Conservation (phyloP, 352 stramenopile genomes). For the Pilasporangium apinafurcum region DNA sequence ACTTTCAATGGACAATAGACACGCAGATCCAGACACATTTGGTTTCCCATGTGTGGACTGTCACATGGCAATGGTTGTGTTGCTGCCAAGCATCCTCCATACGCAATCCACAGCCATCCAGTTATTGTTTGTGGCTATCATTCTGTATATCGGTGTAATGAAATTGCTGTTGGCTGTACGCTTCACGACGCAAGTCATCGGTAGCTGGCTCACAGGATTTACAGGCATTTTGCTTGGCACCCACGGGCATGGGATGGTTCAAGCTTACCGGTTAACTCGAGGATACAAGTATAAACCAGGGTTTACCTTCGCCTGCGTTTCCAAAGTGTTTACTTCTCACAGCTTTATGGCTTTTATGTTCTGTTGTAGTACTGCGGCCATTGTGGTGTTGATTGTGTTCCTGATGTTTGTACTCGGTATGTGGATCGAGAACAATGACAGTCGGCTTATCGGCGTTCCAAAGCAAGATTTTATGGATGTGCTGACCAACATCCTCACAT, state of each 20-base stretch:
- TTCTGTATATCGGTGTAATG: constrained; percentile 23
- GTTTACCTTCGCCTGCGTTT: too few species aligned
- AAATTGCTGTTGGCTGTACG: constrained; percentile 35
- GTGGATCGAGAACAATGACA: constrained; percentile 79
- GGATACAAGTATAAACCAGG: constrained; percentile 52
- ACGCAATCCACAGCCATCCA: constrained; percentile 19
- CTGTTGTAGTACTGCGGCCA: constrained; percentile 25
- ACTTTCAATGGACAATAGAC: constrained; percentile 15
- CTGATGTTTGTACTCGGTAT: constrained; percentile 42
- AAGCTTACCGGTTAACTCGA: constrained; percentile 33
- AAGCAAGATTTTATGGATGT: constrained; percentile 62
- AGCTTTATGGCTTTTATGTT: background rate
- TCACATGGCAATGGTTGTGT: constrained; percentile 69
- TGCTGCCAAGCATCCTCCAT: constrained; percentile 48
- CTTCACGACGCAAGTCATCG: constrained; percentile 53
- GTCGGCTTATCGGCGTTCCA: constrained; percentile 45
- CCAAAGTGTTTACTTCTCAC: background rate
- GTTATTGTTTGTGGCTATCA: constrained; percentile 8
- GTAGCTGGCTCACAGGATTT: constrained; percentile 55
- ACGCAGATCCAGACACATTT: constrained; percentile 6
- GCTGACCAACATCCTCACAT: constrained; percentile 54
- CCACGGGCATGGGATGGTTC: constrained; percentile 42
- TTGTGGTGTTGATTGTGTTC: constrained; percentile 40
- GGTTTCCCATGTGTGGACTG: constrained; percentile 52
- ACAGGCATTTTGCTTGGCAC: constrained; percentile 49